Base-by-base conservation (phyloP, 352 stramenopile species). In the Phytophthora syringae region DNA sequence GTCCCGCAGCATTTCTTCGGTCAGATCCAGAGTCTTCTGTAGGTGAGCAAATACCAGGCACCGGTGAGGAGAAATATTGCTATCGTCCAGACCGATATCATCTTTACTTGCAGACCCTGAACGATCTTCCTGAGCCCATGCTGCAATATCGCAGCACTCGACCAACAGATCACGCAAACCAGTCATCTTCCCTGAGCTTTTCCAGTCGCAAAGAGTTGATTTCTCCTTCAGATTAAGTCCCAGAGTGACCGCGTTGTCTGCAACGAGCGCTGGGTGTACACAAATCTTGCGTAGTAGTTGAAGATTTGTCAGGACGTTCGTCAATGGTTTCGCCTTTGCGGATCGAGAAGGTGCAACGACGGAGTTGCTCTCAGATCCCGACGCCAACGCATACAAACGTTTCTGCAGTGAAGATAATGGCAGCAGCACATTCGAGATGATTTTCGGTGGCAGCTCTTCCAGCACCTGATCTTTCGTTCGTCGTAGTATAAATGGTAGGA, bases 401-500 rank as follows among this genome's bases (percentile, higher is more conserved):
- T 76, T 64, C 72, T 99, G 97, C 28, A 95, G 37, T 6, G 80
- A 59, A n/a, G 91, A 94, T 20, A 99, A 80, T 12, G 85, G 68
- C 52, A 97, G 86, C 25, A 94, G 64, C 45, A 99, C 74, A 60
- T 98, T 97, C 7, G 93, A 97, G 36, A 99, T 93, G 49, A 97
- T 98, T 80, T 99, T 99, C 20, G 97, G 93, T 30, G 98, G 98
- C 24, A 99, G 74, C 48, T 99, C 97, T 34, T 85, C 85, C 25
- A 99, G 82, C 36, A 99, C 98, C 66, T 98, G 74, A 18, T 89
- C 77, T 74, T 99, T 99, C n/a, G 95, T 98, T 52, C 98, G 83
- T 27, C 98, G 82, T 43, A 99, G 70, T 37, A 99, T 90, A 72
- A 99, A 99, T 24, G 98, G 98, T 32, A 99, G 71, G n/a, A 99